Evolutionary conservation across 1,139 yeast genomes (phyloP), one percentile per base, ranked within the genome.

Genomic region (Yamadazyma sp.): DNA sequence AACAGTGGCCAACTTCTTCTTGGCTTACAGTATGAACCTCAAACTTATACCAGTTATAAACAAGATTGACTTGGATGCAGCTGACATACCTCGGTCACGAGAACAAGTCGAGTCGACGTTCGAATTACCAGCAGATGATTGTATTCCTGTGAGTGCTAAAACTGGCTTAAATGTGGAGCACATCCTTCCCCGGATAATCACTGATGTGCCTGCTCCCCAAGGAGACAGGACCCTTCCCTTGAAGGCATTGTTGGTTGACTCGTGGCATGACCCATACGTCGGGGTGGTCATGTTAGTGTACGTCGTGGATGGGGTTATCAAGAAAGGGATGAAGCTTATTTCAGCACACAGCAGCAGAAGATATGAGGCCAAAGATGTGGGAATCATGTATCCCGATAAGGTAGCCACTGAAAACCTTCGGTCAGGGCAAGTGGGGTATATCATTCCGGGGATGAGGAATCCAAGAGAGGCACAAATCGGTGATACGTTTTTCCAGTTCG

Each of bases 391-490:
- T 55, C 98, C 98, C 0, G 95, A 91, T 46, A 75, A 85, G 42
- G 62, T 79, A 2, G 71, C 87, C 0, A 79, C 85, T 58, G 81
- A 77, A 11, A 58, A 59, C 6, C 67, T 92, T 25, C 69, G 71
- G 31, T 92, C 96, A 0, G 98, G 98, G 0, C 98, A 92, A 62
- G 96, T 92, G 4, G 98, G 95, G 1, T 92, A 89, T 58, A 75
- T 92, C 37, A 81, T 91, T 23, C 94, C 96, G 2, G 98, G 98
- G 0, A 89, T 92, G 92, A 89, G 85, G 55, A 81, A 83, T 48
- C 83, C 95, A 1, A 66, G 79, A 9, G 96, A 89, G 49, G 97
- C 96, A 1, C 75, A 83, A 55, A 83, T 91, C 43, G 98, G 98
- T 29, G 98, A 92, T 58, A 92, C 98, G 0, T 77, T 88, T 48